A percentile compares a stretch with the other conserved stretches of the same genome.
Evolutionary conservation across 1,284 basidiomycete genomes (phyloP).

Genomic region (Austropuccinia psidii): DNA sequence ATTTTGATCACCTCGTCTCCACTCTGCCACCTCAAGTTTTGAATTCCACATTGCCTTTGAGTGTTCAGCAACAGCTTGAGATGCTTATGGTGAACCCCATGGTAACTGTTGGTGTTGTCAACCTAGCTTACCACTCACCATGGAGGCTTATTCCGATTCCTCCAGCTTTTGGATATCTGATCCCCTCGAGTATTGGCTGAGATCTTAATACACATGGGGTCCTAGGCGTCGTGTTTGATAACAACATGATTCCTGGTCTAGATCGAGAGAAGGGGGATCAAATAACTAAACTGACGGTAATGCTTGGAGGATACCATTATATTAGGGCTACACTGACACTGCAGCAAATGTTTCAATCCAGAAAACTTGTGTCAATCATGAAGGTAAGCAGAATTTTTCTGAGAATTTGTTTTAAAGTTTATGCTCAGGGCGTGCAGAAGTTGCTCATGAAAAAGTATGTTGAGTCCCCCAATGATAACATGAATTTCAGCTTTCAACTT

Average conservation of each 20-base stretch:
- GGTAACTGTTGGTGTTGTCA: constrained; percentile 61
- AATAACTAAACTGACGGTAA: constrained; percentile 69
- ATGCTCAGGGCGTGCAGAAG: no score
- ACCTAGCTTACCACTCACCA: constrained; percentile 56
- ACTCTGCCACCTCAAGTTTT: constrained; percentile 41
- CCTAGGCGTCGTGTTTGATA: constrained; percentile 59
- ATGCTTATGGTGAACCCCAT: constrained; percentile 48
- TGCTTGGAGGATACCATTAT: constrained; percentile 77
- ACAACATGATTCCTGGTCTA: constrained; percentile 48
- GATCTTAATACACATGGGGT: constrained; percentile 46
- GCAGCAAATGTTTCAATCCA: no score
- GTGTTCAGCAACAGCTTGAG: constrained; percentile 57
- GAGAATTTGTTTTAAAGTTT: no score
- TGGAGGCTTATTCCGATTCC: constrained; percentile 49
- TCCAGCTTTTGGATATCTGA: constrained; percentile 83
- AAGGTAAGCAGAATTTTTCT: no score
- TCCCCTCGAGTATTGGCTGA: constrained; percentile 65
- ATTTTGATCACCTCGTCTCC: constrained; percentile 39
- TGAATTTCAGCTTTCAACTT: no score
- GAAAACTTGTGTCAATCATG: no score
- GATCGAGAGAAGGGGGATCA: constrained; percentile 41
- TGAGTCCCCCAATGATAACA: no score
- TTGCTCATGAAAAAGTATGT: no score
- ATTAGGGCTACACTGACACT: no score
- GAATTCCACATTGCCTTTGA: constrained; percentile 41